These are phyloP conservation scores for Cryphonectria carpinicola DNA, from an alignment of 2,329 filamentous ascomycete genomes.

Conservation along the genomic window DNA sequence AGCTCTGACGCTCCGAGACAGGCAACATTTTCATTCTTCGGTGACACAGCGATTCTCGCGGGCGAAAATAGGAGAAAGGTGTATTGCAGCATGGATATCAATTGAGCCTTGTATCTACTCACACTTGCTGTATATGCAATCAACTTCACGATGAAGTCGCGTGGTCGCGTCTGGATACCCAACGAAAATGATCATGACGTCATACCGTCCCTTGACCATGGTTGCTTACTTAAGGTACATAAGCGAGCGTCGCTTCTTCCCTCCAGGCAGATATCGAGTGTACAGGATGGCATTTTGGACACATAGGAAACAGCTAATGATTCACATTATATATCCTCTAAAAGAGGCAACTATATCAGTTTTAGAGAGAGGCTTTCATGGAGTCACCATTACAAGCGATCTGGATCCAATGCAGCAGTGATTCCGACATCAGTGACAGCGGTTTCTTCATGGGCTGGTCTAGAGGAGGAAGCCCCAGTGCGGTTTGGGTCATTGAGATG, in stretches of 20 bases:
- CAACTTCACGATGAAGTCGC: background rate
- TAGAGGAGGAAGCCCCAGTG: background rate
- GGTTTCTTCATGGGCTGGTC: background rate
- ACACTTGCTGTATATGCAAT: background rate
- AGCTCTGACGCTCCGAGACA: background rate
- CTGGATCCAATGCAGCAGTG: background rate
- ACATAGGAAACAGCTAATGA: background rate
- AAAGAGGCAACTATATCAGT: background rate
- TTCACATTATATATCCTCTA: background rate
- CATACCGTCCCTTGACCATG: background rate
- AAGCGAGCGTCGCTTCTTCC: background rate
- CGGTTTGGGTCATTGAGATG: background rate
- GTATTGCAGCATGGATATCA: background rate
- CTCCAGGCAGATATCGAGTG: background rate
- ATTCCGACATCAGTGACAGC: background rate
- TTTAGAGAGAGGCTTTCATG: background rate
- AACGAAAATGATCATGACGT: background rate
- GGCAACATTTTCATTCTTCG: background rate
- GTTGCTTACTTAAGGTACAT: background rate
- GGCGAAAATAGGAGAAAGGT: background rate
- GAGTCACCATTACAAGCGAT: background rate
- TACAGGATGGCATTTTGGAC: background rate
- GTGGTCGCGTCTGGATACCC: background rate
- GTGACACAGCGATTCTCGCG: background rate
- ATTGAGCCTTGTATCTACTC: background rate